Evolutionary conservation across 352 stramenopile genomes (phyloP).

Genomic region (Achlya hypogyna): DNA sequence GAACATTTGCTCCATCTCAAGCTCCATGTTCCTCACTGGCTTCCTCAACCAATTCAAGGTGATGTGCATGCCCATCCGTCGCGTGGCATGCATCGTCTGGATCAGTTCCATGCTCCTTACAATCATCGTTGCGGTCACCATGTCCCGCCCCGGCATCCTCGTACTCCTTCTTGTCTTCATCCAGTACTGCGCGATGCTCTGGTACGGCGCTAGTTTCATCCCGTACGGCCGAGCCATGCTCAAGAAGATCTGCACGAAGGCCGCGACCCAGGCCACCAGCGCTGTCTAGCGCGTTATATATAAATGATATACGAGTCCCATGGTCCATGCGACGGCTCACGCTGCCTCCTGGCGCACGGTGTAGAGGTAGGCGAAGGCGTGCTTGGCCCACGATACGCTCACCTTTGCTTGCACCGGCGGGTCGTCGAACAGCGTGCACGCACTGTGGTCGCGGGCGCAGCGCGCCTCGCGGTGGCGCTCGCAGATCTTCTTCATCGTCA

Average conservation of each 20-base stretch:
- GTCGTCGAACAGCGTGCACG: slow-evolving; percentile 61
- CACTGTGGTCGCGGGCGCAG: slow-evolving; percentile 42
- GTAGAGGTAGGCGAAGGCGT: slow-evolving; percentile 70
- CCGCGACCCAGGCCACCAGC: slow-evolving; percentile 15
- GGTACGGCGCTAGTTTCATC: slow-evolving; percentile 75
- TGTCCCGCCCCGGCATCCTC: slow-evolving; percentile 51
- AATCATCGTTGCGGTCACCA: slow-evolving; percentile 66
- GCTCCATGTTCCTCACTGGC: slow-evolving; percentile 68
- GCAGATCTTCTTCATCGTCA: slow-evolving; percentile 74
- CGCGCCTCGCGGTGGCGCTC: slow-evolving; percentile 58
- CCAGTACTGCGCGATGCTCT: slow-evolving; percentile 76
- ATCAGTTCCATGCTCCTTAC: slow-evolving; percentile 61
- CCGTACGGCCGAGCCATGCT: slow-evolving; percentile 70
- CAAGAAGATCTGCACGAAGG: slow-evolving; percentile 58
- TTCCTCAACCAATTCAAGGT: slow-evolving; percentile 60
- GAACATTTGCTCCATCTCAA: slow-evolving; percentile 70
- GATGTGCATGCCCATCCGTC: slow-evolving; percentile 77
- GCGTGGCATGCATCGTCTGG: slow-evolving; percentile 72
- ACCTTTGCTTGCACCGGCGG: slow-evolving; percentile 58
- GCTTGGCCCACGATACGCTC: slow-evolving; percentile 69
- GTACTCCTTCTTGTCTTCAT: slow-evolving; percentile 66
- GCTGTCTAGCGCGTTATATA: too few species aligned
- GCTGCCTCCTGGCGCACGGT: slow-evolving; percentile 29
- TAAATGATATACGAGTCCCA: too few species aligned
- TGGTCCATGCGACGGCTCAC: too few species aligned